Evolutionary conservation across 257 asterid genomes (phyloP), one percentile per base, ranked within the genome.

Genomic region (Datura wrightii): DNA sequence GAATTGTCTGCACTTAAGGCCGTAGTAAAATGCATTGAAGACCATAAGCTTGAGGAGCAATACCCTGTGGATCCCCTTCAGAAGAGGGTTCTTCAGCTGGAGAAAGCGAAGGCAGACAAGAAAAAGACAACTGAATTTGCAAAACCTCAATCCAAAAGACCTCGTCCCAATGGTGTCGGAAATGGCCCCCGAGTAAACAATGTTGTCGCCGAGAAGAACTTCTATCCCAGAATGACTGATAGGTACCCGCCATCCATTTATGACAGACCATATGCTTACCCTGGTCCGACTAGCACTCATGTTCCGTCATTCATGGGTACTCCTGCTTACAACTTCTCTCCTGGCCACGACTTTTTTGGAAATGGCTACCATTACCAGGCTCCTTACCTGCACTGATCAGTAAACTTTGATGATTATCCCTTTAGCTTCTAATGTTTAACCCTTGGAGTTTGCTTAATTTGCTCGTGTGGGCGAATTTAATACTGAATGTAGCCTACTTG

Each of bases 101-200:
- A 97, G 95, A 97, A 95, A 87, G 96, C 90, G 52, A 97, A 94
- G 91, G 98, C 99, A 0, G 99, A 92, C 90, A 95, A 92, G 94
- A 97, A 97, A 88, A 93, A 96, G 60, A 97, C 93, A 6, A 95
- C 97, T 62, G 99, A 97, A 90, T 95, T 97, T 39, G 93, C 97
- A 15, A 97, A 97, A 71, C 99, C 99, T 83, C 99, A 94, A 88
- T 84, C 98, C 86, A 97, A 97, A 86, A 88, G 99, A 58, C 99
- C 97, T 84, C 98, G 99, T 15, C 98, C 99, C 66, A 95, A 87
- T 66, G 92, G 90, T 62, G 90, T 70, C 70, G 94, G 93, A 79
- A 92, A 88, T 65, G 94, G 90, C 85, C 96, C 95, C 14, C 90
- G 96, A 82, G 90, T 80, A 79, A 84, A 91, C 52, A 93, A 89